A percentile compares a stretch with the other conserved stretches of the same genome.
phyloP scores from a whole-genome alignment of 2,329 filamentous ascomycete species.

The Diaporthe amygdali region DNA sequence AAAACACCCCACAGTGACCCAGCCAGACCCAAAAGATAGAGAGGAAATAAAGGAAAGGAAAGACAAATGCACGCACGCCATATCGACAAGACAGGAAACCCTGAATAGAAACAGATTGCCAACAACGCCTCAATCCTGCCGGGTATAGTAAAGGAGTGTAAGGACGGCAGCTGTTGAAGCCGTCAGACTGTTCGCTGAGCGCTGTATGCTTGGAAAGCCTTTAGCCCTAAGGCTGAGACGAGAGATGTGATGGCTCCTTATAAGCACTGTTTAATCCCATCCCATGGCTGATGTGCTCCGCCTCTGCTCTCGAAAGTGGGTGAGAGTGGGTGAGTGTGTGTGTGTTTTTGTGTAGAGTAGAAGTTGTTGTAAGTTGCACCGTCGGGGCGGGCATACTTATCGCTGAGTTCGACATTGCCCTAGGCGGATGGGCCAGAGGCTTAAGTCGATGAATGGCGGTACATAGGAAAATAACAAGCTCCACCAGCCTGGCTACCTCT shows the following conservation, averaged over 20 bases:
- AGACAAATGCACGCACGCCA: constrained; percentile 20
- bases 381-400: not conserved
- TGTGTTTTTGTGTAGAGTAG: not conserved
- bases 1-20: constrained; percentile 16
- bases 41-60: constrained; percentile 1
- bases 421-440: no score
- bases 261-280: not conserved
- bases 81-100: constrained; percentile 17
- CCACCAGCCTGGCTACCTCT: constrained; percentile 48
- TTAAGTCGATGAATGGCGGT: not conserved
- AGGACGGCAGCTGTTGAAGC: constrained; percentile 21
- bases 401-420: not conserved
- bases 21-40: constrained; percentile 6
- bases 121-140: constrained; percentile 19
- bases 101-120: constrained; percentile 19
- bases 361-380: not conserved
- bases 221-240: not conserved
- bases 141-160: constrained; percentile 24
- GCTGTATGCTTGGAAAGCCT: constrained; percentile 6
- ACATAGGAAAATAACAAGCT: not conserved
- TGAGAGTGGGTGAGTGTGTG: not conserved
- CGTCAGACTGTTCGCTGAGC: constrained; percentile 1
- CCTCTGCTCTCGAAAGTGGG: not conserved
- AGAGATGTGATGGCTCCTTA: constrained; percentile 8
- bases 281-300: not conserved